These are phyloP conservation scores for Aciculoconidium aculeatum DNA, from an alignment of 805 yeast species.

Conservation along the genomic window DNA sequence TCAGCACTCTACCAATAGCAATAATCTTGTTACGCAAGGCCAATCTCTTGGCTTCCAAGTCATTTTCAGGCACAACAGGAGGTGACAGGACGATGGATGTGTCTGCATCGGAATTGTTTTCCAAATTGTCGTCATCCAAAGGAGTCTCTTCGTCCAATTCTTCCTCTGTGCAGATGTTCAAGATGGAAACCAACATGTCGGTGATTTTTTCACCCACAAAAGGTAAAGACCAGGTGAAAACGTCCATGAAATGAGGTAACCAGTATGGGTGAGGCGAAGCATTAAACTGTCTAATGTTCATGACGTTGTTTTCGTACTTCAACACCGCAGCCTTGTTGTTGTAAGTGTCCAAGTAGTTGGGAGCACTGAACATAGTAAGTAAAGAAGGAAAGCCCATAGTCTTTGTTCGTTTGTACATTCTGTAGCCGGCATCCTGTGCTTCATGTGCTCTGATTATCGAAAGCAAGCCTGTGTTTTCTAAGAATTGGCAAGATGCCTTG, in stretches of 20 bases:
- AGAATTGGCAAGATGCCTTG: slow-evolving; percentile 71
- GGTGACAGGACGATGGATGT: slow-evolving; percentile 24
- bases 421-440: slow-evolving; percentile 95
- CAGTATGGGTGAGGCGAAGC: slow-evolving; percentile 93
- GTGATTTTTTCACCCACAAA: slow-evolving; percentile 96
- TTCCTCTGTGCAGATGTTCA: slow-evolving; percentile 93
- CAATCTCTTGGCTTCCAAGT: slow-evolving; percentile 32
- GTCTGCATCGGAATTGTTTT: slow-evolving; percentile 8
- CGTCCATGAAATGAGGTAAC: slow-evolving; percentile 96
- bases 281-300: slow-evolving; percentile 94
- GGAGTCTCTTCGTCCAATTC: slow-evolving; percentile 77
- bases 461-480: slow-evolving; percentile 70
- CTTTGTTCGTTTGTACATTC: slow-evolving; percentile 84
- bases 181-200: slow-evolving; percentile 83
- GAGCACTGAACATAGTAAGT: slow-evolving; percentile 90
- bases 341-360: slow-evolving; percentile 87
- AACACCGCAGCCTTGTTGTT: slow-evolving; percentile 93
- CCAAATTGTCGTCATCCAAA: slow-evolving; percentile 30
- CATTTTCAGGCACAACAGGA: slow-evolving; percentile 9
- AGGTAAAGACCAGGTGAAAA: slow-evolving; percentile 94
- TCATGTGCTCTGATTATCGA: slow-evolving; percentile 95
- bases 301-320: slow-evolving; percentile 84
- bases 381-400: slow-evolving; percentile 85
- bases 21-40: slow-evolving; percentile 80
- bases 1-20: slow-evolving; percentile 93